Percentiles rank a stretch among this genome's conserved stretches.
Evolutionary conservation across 805 yeast species (phyloP).

Genomic region (Ogataea thermomethanolica): DNA sequence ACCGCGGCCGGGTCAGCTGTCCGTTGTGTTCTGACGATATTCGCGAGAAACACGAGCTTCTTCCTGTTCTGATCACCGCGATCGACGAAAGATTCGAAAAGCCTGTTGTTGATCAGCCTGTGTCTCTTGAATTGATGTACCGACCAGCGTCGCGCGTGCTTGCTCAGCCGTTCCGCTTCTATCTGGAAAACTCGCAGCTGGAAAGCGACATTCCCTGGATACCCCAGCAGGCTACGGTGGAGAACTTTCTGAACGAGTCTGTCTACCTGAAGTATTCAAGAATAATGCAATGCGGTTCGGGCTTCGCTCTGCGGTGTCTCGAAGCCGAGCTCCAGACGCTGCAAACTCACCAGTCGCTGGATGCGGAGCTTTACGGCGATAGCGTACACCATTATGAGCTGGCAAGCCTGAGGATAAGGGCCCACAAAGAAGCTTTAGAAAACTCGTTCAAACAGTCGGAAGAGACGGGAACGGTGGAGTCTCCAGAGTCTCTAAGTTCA

Average conservation of each 20-base stretch:
- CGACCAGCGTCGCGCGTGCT: slow-evolving; percentile 32
- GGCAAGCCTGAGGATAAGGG: slow-evolving; percentile 56
- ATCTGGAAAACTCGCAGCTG: slow-evolving; percentile 22
- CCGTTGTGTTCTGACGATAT: slow-evolving; percentile 72
- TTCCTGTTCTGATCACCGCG: slow-evolving; percentile 58
- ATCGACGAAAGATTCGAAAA: slow-evolving; percentile 53
- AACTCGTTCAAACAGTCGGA: slow-evolving; percentile 26
- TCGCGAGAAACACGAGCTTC: slow-evolving; percentile 49
- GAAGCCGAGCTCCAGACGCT: slow-evolving; percentile 58
- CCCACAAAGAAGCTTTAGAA: slow-evolving; percentile 39
- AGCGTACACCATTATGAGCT: slow-evolving; percentile 49
- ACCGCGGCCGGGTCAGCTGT: slow-evolving; percentile 61
- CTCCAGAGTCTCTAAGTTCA: slow-evolving; percentile 1
- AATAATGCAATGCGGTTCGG: slow-evolving; percentile 60
- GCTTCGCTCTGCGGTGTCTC: slow-evolving; percentile 51
- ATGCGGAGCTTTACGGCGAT: slow-evolving; percentile 57
- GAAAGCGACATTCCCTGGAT: slow-evolving; percentile 56
- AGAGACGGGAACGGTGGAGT: slow-evolving; percentile 3
- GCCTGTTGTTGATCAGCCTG: slow-evolving; percentile 56
- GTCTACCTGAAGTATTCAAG: slow-evolving; percentile 53
- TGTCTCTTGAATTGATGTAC: slow-evolving; percentile 63
- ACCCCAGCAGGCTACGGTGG: slow-evolving; percentile 24
- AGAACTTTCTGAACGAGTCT: slow-evolving; percentile 21
- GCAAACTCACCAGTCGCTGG: slow-evolving; percentile 48
- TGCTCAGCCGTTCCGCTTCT: slow-evolving; percentile 32